A percentile compares a stretch with the other conserved stretches of the same genome.
Conservation (phyloP, 1,284 basidiomycete genomes). For the Polyporus tsugae region DNA sequence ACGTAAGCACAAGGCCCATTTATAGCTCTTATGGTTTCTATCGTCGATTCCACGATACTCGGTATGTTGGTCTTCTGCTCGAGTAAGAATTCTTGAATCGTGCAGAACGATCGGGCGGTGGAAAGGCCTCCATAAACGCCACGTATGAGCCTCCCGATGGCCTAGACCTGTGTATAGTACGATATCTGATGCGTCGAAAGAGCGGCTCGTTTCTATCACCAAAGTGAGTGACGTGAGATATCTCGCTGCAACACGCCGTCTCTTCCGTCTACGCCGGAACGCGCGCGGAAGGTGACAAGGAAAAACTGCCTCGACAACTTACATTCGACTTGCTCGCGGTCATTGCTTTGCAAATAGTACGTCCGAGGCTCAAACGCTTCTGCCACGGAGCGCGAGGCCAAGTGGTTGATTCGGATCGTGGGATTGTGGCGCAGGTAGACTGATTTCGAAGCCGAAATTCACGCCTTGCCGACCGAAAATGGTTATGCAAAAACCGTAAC, state of each 20-base stretch:
- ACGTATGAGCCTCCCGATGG: not conserved
- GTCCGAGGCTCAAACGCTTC: not conserved
- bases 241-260: not conserved
- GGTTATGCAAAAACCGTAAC: not conserved
- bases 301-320: not conserved
- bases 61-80: not conserved
- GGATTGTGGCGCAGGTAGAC: not conserved
- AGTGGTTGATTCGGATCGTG: not conserved
- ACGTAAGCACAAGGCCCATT: not conserved
- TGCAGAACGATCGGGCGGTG: not conserved
- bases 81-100: not conserved
- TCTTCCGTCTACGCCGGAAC: not conserved
- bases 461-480: not conserved
- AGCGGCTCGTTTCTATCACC: not conserved
- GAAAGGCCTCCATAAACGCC: not conserved
- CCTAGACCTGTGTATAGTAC: not conserved
- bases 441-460: not conserved
- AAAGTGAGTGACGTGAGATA: not conserved
- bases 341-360: not conserved
- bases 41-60: not conserved
- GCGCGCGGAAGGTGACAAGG: not conserved
- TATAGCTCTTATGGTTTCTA: not conserved
- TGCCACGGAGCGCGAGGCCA: not conserved
- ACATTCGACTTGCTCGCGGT: not conserved
- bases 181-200: not conserved